A percentile compares a stretch with the other conserved stretches of the same genome.
Conservation (phyloP, 148 eudicot species). For the Vaccinium vitisidaea region DNA sequence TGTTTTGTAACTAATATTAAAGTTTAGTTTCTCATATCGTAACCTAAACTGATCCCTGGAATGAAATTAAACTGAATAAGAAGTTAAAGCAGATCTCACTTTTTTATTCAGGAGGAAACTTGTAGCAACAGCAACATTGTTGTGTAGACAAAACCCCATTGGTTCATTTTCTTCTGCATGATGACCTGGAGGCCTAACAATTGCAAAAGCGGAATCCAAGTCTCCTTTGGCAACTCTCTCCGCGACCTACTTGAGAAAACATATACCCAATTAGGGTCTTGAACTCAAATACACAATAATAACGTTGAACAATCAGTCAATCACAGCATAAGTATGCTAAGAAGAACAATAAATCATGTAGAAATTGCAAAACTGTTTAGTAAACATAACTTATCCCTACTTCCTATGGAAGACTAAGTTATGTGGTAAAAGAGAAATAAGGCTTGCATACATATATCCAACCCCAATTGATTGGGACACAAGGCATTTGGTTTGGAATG, state of each 20-base stretch:
- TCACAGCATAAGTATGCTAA: not conserved
- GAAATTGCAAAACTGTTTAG: not conserved
- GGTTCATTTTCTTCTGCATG: constrained; percentile 89
- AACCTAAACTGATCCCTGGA: not conserved
- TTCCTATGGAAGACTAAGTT: not conserved
- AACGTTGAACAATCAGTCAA: not conserved
- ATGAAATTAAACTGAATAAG: not conserved
- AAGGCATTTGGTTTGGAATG: not conserved
- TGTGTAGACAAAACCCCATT: constrained; percentile 93
- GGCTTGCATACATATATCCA: not conserved
- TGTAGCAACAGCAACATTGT: constrained; percentile 91
- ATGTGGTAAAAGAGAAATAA: not conserved
- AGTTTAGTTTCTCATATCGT: not conserved
- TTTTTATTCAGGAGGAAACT: constrained; percentile 72
- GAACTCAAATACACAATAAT: not conserved
- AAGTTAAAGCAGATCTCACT: constrained; percentile 42
- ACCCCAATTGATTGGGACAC: not conserved
- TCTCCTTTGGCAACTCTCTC: constrained; percentile 90
- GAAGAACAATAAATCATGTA: not conserved
- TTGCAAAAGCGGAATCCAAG: constrained; percentile 90
- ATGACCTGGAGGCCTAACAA: constrained; percentile 99
- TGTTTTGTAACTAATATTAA: not conserved
- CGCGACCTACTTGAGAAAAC: constrained; percentile 51
- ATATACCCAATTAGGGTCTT: constrained; percentile 13
- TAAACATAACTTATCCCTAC: not conserved